Evolutionary conservation across 345 rosid species (phyloP), one percentile per base, ranked within the genome.

Genomic region (Salix arbutifolia): DNA sequence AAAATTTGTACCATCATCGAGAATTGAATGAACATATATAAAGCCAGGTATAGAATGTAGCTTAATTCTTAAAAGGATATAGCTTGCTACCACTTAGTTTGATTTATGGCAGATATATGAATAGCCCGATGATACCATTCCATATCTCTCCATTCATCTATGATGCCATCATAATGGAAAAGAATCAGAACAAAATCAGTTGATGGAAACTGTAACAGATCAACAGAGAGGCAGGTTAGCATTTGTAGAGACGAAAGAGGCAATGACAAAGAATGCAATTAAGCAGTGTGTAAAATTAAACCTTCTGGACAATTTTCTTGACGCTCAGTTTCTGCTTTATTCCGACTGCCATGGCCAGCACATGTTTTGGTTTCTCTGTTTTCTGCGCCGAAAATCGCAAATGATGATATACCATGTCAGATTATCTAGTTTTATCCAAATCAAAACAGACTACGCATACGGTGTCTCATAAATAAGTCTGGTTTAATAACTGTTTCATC

Each of bases 281-380:
- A 46, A 61, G 28, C 28, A 44, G 26, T 2, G 7, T 8, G 12
- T 8, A 12, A 16, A 33, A 25, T 5, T 33, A 5, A 14, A 91
- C 98, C 94, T 92, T 94, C 62, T 77, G 86, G 70, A 92, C 77
- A 72, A 94, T 94, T 77, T 86, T 83, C 80, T 92, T 76, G n/a
- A 92, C 96, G 61, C 78, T 88, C 77, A 85, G 84, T 62, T 88
- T 90, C 66, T 94, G 97, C 86, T 83, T 85, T 71, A 86, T 85
- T 67, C 97, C 98, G 5, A 78, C 91, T 70, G 96, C 89, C 83
- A 94, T 86, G 70, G 96, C 98, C 61, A 94, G 75, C 31, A 94
- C 88, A 88, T 77, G 88, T 71, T 21, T 84, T 56, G 84, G 40
- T 44, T 71, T 78, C 68, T 86, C 88, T 52, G 86, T 78, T 10